A percentile compares a stretch with the other conserved stretches of the same genome.
These are phyloP conservation scores for Gossypium trilobum DNA, from an alignment of 441 rosid genomes.

Conservation along the genomic window DNA sequence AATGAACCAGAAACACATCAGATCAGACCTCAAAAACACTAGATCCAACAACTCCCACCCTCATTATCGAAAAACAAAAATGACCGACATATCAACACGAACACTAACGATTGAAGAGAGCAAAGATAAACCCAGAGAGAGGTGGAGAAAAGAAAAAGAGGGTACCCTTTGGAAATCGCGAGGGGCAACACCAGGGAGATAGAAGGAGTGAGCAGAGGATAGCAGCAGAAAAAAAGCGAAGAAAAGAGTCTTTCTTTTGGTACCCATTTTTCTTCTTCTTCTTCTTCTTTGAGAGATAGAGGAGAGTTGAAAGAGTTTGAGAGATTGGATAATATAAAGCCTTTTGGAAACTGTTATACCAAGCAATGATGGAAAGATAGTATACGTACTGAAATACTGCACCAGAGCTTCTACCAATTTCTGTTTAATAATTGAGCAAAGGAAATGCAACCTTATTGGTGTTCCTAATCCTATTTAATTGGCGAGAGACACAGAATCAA, in stretches of 20 bases:
- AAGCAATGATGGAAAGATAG: background rate
- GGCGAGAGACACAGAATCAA: background rate
- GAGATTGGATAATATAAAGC: background rate
- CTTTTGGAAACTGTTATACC: background rate
- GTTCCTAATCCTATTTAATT: background rate
- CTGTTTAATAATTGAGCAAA: background rate
- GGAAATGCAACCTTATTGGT: background rate
- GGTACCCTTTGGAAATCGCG: constrained; percentile 63
- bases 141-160: background rate
- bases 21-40: constrained; percentile 23
- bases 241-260: constrained; percentile 25
- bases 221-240: constrained; percentile 29
- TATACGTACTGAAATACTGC: background rate
- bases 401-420: background rate
- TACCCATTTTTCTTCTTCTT: constrained; percentile 26
- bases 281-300: background rate
- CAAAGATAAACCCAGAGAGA: background rate
- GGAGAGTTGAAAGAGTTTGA: background rate
- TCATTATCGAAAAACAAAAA: constrained; percentile 2
- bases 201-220: constrained; percentile 50
- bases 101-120: background rate
- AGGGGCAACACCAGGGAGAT: constrained; percentile 89
- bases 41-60: constrained; percentile 31
- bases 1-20: constrained; percentile 8
- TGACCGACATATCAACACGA: constrained; percentile 5